Conservation (phyloP, 1,139 yeast species). For the Pichia sp. region DNA sequence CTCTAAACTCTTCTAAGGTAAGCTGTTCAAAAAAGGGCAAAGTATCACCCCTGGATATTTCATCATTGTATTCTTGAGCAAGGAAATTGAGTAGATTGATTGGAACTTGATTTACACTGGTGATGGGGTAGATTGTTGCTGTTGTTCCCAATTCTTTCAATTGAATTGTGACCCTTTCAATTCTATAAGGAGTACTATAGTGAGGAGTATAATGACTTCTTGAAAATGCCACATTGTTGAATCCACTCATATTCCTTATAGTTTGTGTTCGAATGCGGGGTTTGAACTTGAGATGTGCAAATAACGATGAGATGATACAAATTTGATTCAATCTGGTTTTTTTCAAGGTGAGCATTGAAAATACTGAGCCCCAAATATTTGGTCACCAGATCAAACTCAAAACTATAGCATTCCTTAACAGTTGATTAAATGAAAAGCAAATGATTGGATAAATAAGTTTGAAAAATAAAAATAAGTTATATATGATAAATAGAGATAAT, state of each 20-base stretch:
- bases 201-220: constrained; percentile 26
- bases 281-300: too few species aligned
- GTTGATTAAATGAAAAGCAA: too few species aligned
- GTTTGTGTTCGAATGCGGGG: too few species aligned
- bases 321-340: not conserved
- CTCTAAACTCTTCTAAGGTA: constrained; percentile 63
- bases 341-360: too few species aligned
- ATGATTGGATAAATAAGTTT: too few species aligned
- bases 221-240: constrained; percentile 25
- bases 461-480: too few species aligned
- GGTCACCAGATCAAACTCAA: too few species aligned
- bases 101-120: constrained; percentile 57
- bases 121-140: constrained; percentile 86
- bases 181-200: constrained; percentile 20
- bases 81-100: constrained; percentile 70
- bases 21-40: constrained; percentile 77
- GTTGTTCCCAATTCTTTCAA: constrained; percentile 85
- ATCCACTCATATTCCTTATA: constrained; percentile 24
- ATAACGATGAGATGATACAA: too few species aligned
- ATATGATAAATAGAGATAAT: too few species aligned
- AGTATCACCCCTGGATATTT: constrained; percentile 82
- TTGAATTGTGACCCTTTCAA: constrained; percentile 48
- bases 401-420: too few species aligned
- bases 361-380: too few species aligned
- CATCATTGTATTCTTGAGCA: constrained; percentile 90